Evolutionary conservation across 306 rosid genomes (phyloP).

Genomic region (Rosa lucieae): DNA sequence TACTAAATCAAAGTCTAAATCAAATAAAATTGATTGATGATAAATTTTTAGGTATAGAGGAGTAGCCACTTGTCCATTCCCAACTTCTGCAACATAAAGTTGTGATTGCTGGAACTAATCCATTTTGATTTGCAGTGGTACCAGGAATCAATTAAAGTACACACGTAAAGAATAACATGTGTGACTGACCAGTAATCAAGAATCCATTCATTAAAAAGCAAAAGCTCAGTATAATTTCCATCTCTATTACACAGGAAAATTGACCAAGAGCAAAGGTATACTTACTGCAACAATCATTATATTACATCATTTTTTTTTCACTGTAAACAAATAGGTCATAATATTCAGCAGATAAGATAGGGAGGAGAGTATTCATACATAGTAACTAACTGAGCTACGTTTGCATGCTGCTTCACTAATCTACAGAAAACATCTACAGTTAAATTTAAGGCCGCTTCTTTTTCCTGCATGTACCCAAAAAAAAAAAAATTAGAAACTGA

Average conservation of each 20-base stretch:
- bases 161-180: neutral
- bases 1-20: neutral
- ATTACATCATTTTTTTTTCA: neutral
- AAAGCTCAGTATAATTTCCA: neutral
- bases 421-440: slow-evolving; percentile 96
- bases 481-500: slow-evolving; percentile 7
- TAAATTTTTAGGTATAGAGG: neutral
- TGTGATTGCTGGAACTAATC: neutral
- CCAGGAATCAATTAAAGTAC: neutral
- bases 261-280: neutral
- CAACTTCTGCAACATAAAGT: slow-evolving; percentile 9
- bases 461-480: slow-evolving; percentile 65
- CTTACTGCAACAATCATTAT: slow-evolving; percentile 6
- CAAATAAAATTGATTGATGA: neutral
- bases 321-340: slow-evolving; percentile 17
- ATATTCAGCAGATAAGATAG: slow-evolving; percentile 27
- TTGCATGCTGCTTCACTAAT: slow-evolving; percentile 89
- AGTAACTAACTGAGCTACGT: slow-evolving; percentile 91
- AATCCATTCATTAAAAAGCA: neutral
- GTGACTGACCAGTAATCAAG: neutral
- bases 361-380: slow-evolving; percentile 54
- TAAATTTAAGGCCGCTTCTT: slow-evolving; percentile 93
- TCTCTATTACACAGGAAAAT: neutral
- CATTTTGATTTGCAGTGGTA: neutral
- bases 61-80: neutral